Conservation (phyloP, 1,284 basidiomycete genomes). For the Marasmius oreades region DNA sequence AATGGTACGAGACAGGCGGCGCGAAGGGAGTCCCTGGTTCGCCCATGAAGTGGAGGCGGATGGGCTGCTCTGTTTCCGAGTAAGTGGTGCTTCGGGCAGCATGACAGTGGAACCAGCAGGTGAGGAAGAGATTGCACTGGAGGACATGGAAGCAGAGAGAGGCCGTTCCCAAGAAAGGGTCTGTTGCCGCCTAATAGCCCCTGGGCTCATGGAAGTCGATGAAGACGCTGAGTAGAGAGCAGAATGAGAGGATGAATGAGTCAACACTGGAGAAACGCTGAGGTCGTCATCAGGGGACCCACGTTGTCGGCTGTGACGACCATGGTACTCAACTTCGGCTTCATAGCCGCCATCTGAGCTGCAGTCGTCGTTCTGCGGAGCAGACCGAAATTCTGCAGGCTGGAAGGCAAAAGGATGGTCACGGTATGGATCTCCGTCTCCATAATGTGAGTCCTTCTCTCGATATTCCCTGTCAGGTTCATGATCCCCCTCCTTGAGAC, state of each 20-base stretch:
- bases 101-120: slow-evolving; percentile 54
- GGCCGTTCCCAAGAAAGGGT: slow-evolving; percentile 65
- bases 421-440: slow-evolving; percentile 46
- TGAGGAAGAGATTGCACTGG: slow-evolving; percentile 49
- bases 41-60: slow-evolving; percentile 54
- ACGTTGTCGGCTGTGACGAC: slow-evolving; percentile 72
- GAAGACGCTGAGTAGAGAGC: slow-evolving; percentile 29
- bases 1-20: slow-evolving; percentile 76
- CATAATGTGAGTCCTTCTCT: slow-evolving; percentile 1
- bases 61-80: slow-evolving; percentile 54
- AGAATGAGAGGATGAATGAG: slow-evolving; percentile 51
- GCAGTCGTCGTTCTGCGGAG: slow-evolving; percentile 62
- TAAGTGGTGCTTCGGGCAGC: slow-evolving; percentile 58
- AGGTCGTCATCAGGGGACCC: slow-evolving; percentile 50
- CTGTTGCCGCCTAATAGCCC: slow-evolving; percentile 61
- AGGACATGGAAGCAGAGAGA: slow-evolving; percentile 45
- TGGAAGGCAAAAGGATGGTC: slow-evolving; percentile 59
- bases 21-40: slow-evolving; percentile 53
- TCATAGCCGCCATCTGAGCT: slow-evolving; percentile 79
- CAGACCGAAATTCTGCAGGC: slow-evolving; percentile 49
- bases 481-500: slow-evolving; percentile 71
- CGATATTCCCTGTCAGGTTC: slow-evolving; percentile 64
- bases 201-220: slow-evolving; percentile 57
- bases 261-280: slow-evolving; percentile 40
- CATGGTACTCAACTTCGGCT: slow-evolving; percentile 56